These are phyloP conservation scores for Mrakia hoshinonis DNA, from an alignment of 768 basidiomycete species.

Conservation along the genomic window DNA sequence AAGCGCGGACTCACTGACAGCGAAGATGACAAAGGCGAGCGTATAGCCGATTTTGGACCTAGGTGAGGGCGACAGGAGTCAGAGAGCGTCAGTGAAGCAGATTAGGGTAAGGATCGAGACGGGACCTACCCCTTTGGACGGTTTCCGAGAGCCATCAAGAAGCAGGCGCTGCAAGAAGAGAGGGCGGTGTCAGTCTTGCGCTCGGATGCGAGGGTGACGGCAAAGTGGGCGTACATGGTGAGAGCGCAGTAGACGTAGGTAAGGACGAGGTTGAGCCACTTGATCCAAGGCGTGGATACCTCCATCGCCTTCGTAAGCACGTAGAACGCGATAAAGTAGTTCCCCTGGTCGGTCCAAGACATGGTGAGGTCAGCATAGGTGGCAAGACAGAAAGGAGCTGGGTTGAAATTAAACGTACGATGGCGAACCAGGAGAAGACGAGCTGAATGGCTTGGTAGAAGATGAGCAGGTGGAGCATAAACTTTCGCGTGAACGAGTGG, in stretches of 20 bases:
- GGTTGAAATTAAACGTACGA: constrained; percentile 49
- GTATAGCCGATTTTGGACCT: constrained; percentile 68
- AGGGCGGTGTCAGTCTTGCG: background rate
- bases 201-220: background rate
- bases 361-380: background rate
- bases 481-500: constrained; percentile 24
- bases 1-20: constrained; percentile 43
- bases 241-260: constrained; percentile 82
- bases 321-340: constrained; percentile 79
- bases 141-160: constrained; percentile 80
- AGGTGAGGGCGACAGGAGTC: background rate
- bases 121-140: constrained; percentile 64
- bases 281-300: constrained; percentile 30
- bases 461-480: constrained; percentile 28
- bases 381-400: constrained; percentile 56
- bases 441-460: constrained; percentile 41
- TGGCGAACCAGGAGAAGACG: constrained; percentile 85
- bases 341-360: constrained; percentile 52
- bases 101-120: background rate
- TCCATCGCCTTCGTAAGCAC: constrained; percentile 52
- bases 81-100: background rate
- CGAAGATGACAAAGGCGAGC: constrained; percentile 75
- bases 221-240: constrained; percentile 45
- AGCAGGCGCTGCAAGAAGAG: constrained; percentile 48
- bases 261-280: constrained; percentile 59